Conservation (phyloP, 2,329 filamentous ascomycete species). For the Drechslera avenae region DNA sequence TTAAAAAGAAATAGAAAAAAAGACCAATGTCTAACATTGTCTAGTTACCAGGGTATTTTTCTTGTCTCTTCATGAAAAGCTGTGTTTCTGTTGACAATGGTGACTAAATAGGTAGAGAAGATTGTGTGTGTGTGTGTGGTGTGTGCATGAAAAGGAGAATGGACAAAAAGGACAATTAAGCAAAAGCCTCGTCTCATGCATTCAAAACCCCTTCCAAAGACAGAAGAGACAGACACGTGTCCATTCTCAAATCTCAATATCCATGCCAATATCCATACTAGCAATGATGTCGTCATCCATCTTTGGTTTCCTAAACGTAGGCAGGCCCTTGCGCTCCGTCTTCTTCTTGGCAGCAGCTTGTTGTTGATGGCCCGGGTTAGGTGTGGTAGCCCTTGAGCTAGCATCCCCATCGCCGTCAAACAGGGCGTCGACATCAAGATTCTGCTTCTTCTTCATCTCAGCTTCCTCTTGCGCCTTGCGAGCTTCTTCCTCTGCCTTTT, state of each 20-base stretch:
- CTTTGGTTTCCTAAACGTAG: constrained; percentile 75
- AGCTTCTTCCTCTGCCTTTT: constrained; percentile 56
- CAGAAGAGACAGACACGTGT: no score
- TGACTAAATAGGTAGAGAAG: no score
- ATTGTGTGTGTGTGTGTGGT: no score
- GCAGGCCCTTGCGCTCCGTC: constrained; percentile 61
- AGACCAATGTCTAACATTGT: no score
- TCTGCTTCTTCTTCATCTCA: constrained; percentile 35
- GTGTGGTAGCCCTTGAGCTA: constrained; percentile 48
- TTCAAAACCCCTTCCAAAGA: no score
- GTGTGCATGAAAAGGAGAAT: no score
- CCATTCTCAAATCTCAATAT: constrained; percentile 74
- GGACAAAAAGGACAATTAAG: no score
- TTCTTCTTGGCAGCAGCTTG: constrained; percentile 55
- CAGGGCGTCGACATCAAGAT: constrained; percentile 51
- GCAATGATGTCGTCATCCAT: constrained; percentile 94
- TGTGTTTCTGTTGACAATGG: no score
- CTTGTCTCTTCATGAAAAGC: no score
- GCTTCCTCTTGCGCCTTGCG: constrained; percentile 52
- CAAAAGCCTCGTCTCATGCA: no score
- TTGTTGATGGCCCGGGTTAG: constrained; percentile 52
- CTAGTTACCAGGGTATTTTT: no score
- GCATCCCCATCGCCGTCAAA: constrained; percentile 51
- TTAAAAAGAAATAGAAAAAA: no score
- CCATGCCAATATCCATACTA: constrained; percentile 85